A percentile compares a stretch with the other conserved stretches of the same genome.
Evolutionary conservation across 805 yeast genomes (phyloP).

Genomic region (Kodamaea laetipori): DNA sequence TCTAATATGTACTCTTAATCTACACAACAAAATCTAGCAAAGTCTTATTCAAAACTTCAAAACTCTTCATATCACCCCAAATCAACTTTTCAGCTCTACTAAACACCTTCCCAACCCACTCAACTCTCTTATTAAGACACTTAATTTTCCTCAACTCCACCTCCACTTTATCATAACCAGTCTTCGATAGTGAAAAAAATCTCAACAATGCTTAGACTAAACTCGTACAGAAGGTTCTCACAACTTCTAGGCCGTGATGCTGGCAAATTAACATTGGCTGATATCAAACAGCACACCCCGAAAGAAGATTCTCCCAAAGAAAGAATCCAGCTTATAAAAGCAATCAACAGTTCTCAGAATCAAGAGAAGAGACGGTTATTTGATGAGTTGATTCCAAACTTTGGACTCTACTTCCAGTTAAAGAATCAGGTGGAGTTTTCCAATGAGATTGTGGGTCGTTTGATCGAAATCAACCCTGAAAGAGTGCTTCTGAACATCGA

Average conservation of each 20-base stretch:
- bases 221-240: slow-evolving; percentile 4
- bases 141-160: no score
- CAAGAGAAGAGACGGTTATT: slow-evolving; percentile 10
- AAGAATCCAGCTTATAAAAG: slow-evolving; percentile 11
- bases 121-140: no score
- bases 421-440: background rate
- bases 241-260: slow-evolving; percentile 12
- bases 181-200: background rate
- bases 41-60: no score
- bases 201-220: background rate
- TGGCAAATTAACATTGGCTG: slow-evolving; percentile 11
- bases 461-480: slow-evolving; percentile 52
- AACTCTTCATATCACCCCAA: no score
- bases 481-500: slow-evolving; percentile 55
- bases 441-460: slow-evolving; percentile 15
- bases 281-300: slow-evolving; percentile 5
- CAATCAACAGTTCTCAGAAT: slow-evolving; percentile 14
- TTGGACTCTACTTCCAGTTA: slow-evolving; percentile 15
- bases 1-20: no score
- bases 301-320: slow-evolving; percentile 1
- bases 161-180: no score
- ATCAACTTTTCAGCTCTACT: no score
- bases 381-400: slow-evolving; percentile 16
- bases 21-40: no score
- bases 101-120: no score